Conservation (phyloP, 495 filamentous ascomycete genomes). For the Podospora tetraspora region DNA sequence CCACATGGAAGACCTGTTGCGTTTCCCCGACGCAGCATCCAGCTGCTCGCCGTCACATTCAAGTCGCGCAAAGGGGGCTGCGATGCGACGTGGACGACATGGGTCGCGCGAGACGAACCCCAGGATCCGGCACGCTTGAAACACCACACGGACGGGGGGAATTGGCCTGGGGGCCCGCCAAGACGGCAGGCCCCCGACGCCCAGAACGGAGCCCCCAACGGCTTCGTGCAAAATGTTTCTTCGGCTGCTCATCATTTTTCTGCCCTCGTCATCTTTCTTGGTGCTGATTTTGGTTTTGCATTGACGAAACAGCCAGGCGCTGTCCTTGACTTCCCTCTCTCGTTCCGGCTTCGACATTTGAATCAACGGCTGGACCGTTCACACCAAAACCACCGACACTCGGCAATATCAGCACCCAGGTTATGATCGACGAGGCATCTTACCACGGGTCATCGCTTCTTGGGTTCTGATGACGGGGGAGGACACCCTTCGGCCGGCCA, state of each 20-base stretch:
- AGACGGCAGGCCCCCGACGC: background rate
- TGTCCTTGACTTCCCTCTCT: background rate
- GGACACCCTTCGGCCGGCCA: background rate
- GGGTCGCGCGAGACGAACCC: background rate
- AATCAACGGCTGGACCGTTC: background rate
- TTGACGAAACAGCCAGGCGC: background rate
- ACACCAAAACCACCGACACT: too few relatives aligned
- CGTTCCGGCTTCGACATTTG: background rate
- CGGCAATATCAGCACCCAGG: background rate
- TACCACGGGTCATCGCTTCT: background rate
- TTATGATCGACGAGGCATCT: background rate
- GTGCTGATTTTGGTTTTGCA: background rate
- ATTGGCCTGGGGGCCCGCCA: background rate
- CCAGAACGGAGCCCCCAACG: background rate
- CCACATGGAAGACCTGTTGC: background rate
- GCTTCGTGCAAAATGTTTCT: background rate
- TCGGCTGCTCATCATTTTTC: background rate
- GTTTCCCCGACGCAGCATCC: background rate
- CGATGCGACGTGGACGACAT: background rate
- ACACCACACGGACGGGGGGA: conserved; percentile 2
- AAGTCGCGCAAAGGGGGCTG: background rate
- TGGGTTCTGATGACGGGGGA: background rate
- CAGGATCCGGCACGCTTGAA: background rate
- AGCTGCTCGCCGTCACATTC: background rate
- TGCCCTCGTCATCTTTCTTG: background rate